Evolutionary conservation across 306 rosid species (phyloP).

Genomic region (Elaeagnus macrophylla): DNA sequence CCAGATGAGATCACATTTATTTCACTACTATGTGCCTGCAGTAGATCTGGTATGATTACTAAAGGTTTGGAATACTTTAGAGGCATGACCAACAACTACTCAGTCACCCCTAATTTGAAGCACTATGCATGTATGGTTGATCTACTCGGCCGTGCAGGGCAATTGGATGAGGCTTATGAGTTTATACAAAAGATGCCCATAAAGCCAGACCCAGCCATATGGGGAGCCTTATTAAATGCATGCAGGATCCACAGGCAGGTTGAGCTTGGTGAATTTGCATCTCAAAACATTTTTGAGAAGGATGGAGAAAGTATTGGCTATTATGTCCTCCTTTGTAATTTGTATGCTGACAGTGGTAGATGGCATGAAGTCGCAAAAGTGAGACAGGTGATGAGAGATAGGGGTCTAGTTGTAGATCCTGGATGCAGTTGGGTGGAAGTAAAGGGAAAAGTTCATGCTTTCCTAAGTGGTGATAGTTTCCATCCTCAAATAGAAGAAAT

Average conservation of each 20-base stretch:
- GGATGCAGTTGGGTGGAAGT: constrained; percentile 96
- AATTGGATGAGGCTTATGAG: constrained; percentile 50
- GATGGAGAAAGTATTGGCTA: constrained; percentile 57
- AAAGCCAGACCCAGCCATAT: constrained; percentile 68
- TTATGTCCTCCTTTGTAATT: constrained; percentile 65
- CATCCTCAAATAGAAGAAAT: constrained; percentile 66
- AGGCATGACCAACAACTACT: constrained; percentile 41
- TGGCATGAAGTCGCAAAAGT: constrained; percentile 73
- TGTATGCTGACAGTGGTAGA: constrained; percentile 51
- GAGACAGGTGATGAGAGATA: constrained; percentile 57
- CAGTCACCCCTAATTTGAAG: constrained; percentile 60
- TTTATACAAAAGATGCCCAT: constrained; percentile 68
- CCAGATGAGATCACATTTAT: constrained; percentile 72
- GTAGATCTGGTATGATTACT: constrained; percentile 71
- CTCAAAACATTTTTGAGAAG: constrained; percentile 43
- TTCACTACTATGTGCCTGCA: constrained; percentile 67
- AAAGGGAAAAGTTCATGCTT: constrained; percentile 80
- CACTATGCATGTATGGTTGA: constrained; percentile 80
- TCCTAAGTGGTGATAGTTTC: constrained; percentile 58
- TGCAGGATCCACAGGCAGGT: constrained; percentile 61
- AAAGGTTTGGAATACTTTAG: constrained; percentile 68
- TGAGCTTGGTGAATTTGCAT: constrained; percentile 83
- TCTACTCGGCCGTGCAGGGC: constrained; percentile 75
- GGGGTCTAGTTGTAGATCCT: constrained; percentile 68
- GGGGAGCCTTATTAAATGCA: constrained; percentile 88